A percentile compares a stretch with the other conserved stretches of the same genome.
These are phyloP conservation scores for Penicillium paradoxum DNA, from an alignment of 495 filamentous ascomycete genomes.

Conservation along the genomic window DNA sequence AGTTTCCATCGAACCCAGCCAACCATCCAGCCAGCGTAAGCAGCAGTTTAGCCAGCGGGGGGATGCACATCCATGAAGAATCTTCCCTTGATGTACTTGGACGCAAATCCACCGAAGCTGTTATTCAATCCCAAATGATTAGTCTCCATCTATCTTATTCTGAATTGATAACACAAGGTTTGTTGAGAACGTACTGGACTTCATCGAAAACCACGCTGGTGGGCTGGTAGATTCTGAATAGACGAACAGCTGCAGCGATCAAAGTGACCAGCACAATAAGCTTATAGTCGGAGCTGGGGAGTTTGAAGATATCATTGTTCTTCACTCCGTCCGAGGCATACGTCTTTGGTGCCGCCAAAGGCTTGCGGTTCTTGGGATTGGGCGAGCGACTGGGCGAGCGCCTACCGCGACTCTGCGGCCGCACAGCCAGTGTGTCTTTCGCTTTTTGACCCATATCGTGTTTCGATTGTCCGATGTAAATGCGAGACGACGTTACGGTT, in stretches of 20 bases:
- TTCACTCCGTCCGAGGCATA: conserved; percentile 51
- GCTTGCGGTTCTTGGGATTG: conserved; percentile 38
- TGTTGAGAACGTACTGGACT: conserved; percentile 71
- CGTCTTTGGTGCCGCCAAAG: conserved; percentile 19
- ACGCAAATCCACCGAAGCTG: conserved; percentile 95
- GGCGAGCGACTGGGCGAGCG: conserved; percentile 43
- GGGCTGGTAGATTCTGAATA: conserved; percentile 95
- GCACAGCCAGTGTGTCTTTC: conserved; percentile 37
- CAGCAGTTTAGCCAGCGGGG: conserved; percentile 91
- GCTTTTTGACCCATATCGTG: conserved; percentile 34
- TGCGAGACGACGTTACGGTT: conserved; percentile 9
- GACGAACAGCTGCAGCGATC: conserved; percentile 70
- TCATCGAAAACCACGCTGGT: conserved; percentile 97
- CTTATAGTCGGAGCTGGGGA: conserved; percentile 78
- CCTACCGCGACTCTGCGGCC: conserved; percentile 30
- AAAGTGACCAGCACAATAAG: conserved; percentile 66
- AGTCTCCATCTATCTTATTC: conserved; percentile 1
- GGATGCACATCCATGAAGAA: conserved; percentile 99
- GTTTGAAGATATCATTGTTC: conserved; percentile 48
- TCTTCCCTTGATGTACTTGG: conserved; percentile 95
- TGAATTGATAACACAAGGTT: neutral
- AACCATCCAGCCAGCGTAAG: conserved; percentile 93
- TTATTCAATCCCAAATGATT: neutral
- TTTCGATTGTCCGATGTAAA: conserved; percentile 5
- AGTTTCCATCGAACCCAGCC: conserved; percentile 89